Percentiles rank a stretch among this genome's conserved stretches.
phyloP scores from a whole-genome alignment of 129 eudicot genomes.

The Dittrichia graveolens region DNA sequence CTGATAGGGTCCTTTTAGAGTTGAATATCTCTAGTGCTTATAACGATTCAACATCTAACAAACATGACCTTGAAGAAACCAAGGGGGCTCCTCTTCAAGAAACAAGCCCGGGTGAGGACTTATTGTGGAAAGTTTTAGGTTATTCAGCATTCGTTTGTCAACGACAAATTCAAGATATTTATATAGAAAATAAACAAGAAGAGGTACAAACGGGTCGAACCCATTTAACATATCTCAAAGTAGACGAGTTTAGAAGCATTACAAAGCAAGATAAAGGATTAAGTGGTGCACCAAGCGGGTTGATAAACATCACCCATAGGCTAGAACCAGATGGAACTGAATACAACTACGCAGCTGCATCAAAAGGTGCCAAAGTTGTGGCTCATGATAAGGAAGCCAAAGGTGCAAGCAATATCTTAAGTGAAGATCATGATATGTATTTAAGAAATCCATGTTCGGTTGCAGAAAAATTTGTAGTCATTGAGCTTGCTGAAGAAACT shows the following conservation, averaged over 20 bases:
- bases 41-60: slow-evolving; percentile 28
- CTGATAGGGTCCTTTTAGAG: slow-evolving; percentile 38
- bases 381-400: slow-evolving; percentile 87
- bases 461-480: slow-evolving; percentile 68
- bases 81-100: slow-evolving; percentile 33
- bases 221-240: slow-evolving; percentile 39
- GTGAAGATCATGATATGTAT: slow-evolving; percentile 85
- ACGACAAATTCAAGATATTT: slow-evolving; percentile 35
- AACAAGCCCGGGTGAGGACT: slow-evolving; percentile 39
- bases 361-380: slow-evolving; percentile 91
- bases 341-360: slow-evolving; percentile 82
- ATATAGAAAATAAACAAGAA: slow-evolving; percentile 32
- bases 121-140: slow-evolving; percentile 51
- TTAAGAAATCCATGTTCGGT: slow-evolving; percentile 92
- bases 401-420: slow-evolving; percentile 78
- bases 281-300: slow-evolving; percentile 36
- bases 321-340: slow-evolving; percentile 93
- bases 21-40: slow-evolving; percentile 38
- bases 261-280: slow-evolving; percentile 36
- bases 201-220: slow-evolving; percentile 36
- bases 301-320: slow-evolving; percentile 79
- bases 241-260: slow-evolving; percentile 56
- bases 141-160: slow-evolving; percentile 41
- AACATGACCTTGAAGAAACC: slow-evolving; percentile 16
- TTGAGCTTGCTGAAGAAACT: slow-evolving; percentile 89